Evolutionary conservation across 169 alveolate species (phyloP).

Genomic region (Plasmodium relictum): DNA sequence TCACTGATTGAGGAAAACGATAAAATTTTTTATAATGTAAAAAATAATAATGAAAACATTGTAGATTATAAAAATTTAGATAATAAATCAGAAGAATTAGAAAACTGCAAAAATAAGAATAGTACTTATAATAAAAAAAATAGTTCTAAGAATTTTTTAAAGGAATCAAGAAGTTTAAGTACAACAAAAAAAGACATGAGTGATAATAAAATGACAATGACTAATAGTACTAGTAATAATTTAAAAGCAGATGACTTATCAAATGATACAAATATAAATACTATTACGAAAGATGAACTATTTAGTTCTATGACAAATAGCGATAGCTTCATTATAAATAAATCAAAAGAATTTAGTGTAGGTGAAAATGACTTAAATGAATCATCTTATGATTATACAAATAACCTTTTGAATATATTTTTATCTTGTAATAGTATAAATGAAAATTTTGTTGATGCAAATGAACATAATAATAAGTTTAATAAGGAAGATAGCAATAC

Average conservation of each 20-base stretch:
- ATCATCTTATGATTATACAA: conserved; percentile 49
- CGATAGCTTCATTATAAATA: background rate
- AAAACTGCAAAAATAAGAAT: background rate
- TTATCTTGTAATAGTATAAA: conserved; percentile 73
- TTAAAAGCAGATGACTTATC: background rate
- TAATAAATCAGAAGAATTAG: conserved; percentile 20
- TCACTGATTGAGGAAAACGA: background rate
- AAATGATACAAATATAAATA: conserved; percentile 14
- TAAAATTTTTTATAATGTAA: background rate
- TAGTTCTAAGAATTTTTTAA: background rate
- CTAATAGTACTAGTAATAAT: background rate
- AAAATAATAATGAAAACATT: background rate
- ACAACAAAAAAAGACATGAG: background rate
- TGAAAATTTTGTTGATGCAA: conserved; percentile 46
- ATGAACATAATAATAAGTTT: conserved; percentile 19
- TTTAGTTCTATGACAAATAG: conserved; percentile 12
- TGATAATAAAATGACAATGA: background rate
- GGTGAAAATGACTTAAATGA: conserved; percentile 35
- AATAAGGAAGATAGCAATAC: conserved; percentile 3
- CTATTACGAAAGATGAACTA: conserved; percentile 14
- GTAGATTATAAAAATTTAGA: conserved; percentile 2
- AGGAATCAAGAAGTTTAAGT: conserved; percentile 7
- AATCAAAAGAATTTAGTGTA: conserved; percentile 1
- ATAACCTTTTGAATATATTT: conserved; percentile 58
- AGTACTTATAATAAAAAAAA: conserved; percentile 10